Base-by-base conservation (phyloP, 1,284 basidiomycete genomes). In the Vanrija sp. region DNA sequence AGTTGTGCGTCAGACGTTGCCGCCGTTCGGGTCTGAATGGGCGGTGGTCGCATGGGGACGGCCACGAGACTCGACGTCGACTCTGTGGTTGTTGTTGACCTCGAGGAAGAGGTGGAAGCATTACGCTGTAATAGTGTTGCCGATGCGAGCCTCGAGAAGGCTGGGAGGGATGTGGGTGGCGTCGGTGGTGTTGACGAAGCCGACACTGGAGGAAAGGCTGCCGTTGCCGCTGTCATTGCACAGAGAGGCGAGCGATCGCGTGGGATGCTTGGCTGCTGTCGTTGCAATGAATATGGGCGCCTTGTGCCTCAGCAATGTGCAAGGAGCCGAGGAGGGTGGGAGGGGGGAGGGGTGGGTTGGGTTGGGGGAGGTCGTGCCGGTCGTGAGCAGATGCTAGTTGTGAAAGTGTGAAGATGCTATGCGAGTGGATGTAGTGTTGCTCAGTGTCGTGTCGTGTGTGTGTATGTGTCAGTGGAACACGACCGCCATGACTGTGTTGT, bases 21-120 rank as follows among this genome's bases (percentile, higher is more conserved):
- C 10, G 73, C 72, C 15, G 74, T 76, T 9, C 70, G 60, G 0
- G 74, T 76, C 57, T 74, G 69, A 38, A 67, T 67, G 8, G 71
- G 72, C 3, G 72, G 72, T 0, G 74, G 74, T 1, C 71, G 60
- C 44, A 77, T 77, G 7, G 74, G 73, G 7, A 68, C 75, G 3
- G 75, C 74, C 16, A 72, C 71, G 18, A 77, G 62, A 0, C 70
- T 72, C 0, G 69, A 71, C 1, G 69, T 64, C 0, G 72, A 73
- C 9, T 71, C 69, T 5, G 65, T 60, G 5, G 71, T 71, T 23
- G 69, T 64, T 10, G 65, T 70, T 9, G 72, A 74, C 16, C 63
- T 56, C 1, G 69, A 69, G 3, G 70, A 71, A 2, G 67, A 71
- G 10, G 68, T 72, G 6, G 72, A 75, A 8, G 66, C 66, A 50